Percentiles rank a stretch among this genome's conserved stretches.
Conservation (phyloP, 2,329 filamentous ascomycete genomes). For the Phaeophleospora eucalypticola region DNA sequence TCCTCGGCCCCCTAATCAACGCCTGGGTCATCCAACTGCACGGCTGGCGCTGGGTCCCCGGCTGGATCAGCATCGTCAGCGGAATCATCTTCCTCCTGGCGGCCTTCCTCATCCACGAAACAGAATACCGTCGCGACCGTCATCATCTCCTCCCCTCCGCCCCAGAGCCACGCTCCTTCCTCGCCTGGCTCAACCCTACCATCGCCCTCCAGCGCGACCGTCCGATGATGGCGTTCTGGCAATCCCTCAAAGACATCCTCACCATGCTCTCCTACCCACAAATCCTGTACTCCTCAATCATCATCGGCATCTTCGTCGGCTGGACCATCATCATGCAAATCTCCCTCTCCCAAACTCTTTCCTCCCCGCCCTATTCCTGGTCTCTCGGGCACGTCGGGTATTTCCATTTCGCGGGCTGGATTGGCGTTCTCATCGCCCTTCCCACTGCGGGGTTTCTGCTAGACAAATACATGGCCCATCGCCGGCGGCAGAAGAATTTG, state of each 20-base stretch:
- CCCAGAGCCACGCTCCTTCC: conserved; percentile 8
- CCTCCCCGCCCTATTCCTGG: conserved; percentile 20
- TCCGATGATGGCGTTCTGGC: conserved; percentile 11
- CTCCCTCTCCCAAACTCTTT: conserved; percentile 20
- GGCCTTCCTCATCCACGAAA: conserved; percentile 27
- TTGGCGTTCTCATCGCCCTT: conserved; percentile 22
- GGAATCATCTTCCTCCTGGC: conserved; percentile 25
- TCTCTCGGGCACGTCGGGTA: conserved; percentile 19
- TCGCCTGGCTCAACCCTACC: conserved; percentile 16
- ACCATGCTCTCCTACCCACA: conserved; percentile 24
- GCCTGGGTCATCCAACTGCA: conserved; percentile 26
- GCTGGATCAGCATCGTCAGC: conserved; percentile 26
- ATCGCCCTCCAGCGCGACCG: conserved; percentile 16
- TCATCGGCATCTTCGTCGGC: conserved; percentile 26
- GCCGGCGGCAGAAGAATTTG: conserved; percentile 13
- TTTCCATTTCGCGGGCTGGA: conserved; percentile 24
- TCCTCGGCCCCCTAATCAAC: conserved; percentile 37
- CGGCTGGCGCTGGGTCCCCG: conserved; percentile 27
- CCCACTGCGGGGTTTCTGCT: conserved; percentile 29
- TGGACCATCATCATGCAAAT: conserved; percentile 29
- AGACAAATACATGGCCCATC: conserved; percentile 24
- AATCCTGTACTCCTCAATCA: conserved; percentile 20
- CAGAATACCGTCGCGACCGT: conserved; percentile 18
- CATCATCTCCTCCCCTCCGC: conserved; percentile 1
- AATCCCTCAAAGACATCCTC: conserved; percentile 22